Evolutionary conservation across 176 grass and related monocot genomes (phyloP), one percentile per base, ranked within the genome.

Genomic region (Panicum miliaceum): DNA sequence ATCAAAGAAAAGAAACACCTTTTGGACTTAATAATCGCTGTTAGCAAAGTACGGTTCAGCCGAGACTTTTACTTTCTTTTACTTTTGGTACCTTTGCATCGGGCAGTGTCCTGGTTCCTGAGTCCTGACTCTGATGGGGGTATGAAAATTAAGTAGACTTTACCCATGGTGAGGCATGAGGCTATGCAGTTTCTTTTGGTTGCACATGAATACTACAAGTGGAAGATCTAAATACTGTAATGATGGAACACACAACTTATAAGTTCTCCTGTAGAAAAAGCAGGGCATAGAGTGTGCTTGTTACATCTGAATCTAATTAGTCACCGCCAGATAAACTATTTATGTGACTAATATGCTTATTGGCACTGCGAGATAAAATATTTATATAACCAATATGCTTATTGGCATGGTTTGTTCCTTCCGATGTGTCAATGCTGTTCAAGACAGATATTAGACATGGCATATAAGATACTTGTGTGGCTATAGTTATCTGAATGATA

Each of bases 381-480:
- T 51, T 5, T 43, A 18, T 68, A 58, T 37, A 19, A 75, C 0
- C 13, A 60, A 46, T 81, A 15, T 59, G 29, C 27, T 71, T 57
- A 19, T 48, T 78, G 53, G 61, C 27, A 86, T 71, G 47, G 46
- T 29, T 42, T 56, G 9, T 75, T 81, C 7, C 16, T 37, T 27
- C 20, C 4, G 48, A 20, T 40, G 20, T 81, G 34, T 46, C 38
- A 7, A 61, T 38, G 20, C 32, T 82, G 40, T 69, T 81, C 23
- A 54, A 77, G 78, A 67, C 25, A 2, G 18, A 71, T 83, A 41
- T 26, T 77, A 27, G 2, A 23, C 0, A 2, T 77, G 20, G 16
- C 8, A 50, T 36, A 34, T n/a, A 51, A 82, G 68, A 77, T 2
- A 37, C 5, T 8, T 80, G 7, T 20, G 53, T 34, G 56, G 6